phyloP scores from a whole-genome alignment of 257 asterid species.

The Coffea eugenioides region DNA sequence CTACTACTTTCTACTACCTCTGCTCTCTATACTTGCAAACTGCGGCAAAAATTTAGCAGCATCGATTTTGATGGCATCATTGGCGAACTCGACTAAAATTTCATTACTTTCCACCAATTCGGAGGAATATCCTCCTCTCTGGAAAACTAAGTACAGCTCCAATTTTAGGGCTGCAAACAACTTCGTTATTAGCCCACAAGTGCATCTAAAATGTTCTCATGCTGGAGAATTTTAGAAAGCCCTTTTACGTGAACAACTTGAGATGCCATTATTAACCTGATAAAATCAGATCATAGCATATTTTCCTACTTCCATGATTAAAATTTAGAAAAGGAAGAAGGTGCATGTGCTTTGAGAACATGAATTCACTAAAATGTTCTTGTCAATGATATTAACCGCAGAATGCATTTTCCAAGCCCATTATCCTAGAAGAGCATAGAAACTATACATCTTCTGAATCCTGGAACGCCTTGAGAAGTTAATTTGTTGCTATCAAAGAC shows the following conservation, averaged over 20 bases:
- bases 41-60: neutral
- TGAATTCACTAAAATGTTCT: neutral
- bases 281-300: no score
- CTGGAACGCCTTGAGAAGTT: neutral
- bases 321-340: neutral
- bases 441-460: neutral
- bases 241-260: no score
- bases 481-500: neutral
- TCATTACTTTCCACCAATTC: slow-evolving; percentile 10
- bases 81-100: slow-evolving; percentile 28
- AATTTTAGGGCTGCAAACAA: no score
- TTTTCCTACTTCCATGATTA: neutral
- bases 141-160: no score
- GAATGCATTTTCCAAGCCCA: neutral
- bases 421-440: neutral
- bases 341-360: neutral
- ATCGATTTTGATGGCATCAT: slow-evolving; percentile 34
- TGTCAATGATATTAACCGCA: neutral
- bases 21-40: neutral
- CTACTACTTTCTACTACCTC: no score
- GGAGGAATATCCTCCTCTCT: neutral
- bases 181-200: no score
- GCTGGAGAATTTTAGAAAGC: neutral
- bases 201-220: neutral
- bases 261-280: neutral